Evolutionary conservation across 345 rosid species (phyloP), one percentile per base, ranked within the genome.

Genomic region (Eutrema japonicum): DNA sequence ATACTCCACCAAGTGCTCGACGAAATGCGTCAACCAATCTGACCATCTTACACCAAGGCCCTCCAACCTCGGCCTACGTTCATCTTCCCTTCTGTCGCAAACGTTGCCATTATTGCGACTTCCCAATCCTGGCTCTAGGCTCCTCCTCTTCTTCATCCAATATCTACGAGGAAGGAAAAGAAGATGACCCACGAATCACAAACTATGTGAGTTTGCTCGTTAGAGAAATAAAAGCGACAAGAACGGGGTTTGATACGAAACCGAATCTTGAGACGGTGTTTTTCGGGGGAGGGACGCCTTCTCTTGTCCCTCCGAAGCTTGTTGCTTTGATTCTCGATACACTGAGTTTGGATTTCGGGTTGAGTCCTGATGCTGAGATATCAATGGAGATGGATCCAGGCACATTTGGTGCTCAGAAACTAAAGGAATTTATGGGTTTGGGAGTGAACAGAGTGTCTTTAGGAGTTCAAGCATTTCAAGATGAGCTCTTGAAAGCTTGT

Each of bases 331-430:
- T 92, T 73, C 71, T 95, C 41, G 87, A 86, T 40, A 75, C 87
- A 26, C 48, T 95, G 78, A 82, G 82, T 52, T 81, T 4, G 55
- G 83, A 83, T 49, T 88, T 88, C 57, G 97, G 97, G 73, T 57
- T 90, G 79, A 77, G 74, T 68, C 63, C 69, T 7, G 83, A 76
- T 70, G 94, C 82, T 18, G 99, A 95, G 82, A 80, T 95, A 81
- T 88, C 99, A 0, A 90, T 90, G 92, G 97, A 95, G 83, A 88
- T 95, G 99, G 96, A 90, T 76, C 97, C 99, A 2, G 97, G 96
- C 3, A 95, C 97, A 22, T 95, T 95, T 51, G 85, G 81, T 77
- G 88, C 66, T 70, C 66, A 45, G 80, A 88, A 87, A 59, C 65
- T 92, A 64, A 71, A 78, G 61, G 87, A 80, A 38, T 66, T 95